A percentile compares a stretch with the other conserved stretches of the same genome.
phyloP scores from a whole-genome alignment of 257 asterid species.

The Nicotiana attenuata region DNA sequence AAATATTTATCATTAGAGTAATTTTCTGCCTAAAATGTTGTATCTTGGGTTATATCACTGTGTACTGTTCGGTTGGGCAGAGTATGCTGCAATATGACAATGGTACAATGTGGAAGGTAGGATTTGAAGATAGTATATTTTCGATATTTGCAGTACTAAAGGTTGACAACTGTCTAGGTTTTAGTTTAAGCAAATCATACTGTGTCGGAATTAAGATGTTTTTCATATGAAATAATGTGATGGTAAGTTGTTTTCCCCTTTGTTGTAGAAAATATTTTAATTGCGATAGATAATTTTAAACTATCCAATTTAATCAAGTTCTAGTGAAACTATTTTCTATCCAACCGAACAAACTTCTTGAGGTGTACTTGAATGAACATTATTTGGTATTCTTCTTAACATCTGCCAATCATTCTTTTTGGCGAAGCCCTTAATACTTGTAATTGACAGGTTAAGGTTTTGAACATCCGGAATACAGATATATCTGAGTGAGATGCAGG shows the following conservation, averaged over 20 bases:
- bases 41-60: not conserved
- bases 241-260: not conserved
- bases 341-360: not conserved
- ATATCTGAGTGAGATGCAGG: constrained; percentile 31
- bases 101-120: not conserved
- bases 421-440: not conserved
- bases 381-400: not conserved
- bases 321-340: not conserved
- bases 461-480: constrained; percentile 10
- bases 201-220: not conserved
- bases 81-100: not conserved
- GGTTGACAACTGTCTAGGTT: not conserved
- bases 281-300: not conserved
- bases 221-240: not conserved
- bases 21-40: not conserved
- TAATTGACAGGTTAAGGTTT: constrained; percentile 1
- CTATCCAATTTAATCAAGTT: not conserved
- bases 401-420: not conserved
- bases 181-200: not conserved
- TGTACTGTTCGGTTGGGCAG: not conserved
- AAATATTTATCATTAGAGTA: not conserved
- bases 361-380: not conserved
- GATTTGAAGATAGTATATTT: not conserved
- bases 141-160: not conserved
- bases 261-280: not conserved